These are phyloP conservation scores for Wickerhamiella dianesei DNA, from an alignment of 805 yeast genomes.

Conservation along the genomic window DNA sequence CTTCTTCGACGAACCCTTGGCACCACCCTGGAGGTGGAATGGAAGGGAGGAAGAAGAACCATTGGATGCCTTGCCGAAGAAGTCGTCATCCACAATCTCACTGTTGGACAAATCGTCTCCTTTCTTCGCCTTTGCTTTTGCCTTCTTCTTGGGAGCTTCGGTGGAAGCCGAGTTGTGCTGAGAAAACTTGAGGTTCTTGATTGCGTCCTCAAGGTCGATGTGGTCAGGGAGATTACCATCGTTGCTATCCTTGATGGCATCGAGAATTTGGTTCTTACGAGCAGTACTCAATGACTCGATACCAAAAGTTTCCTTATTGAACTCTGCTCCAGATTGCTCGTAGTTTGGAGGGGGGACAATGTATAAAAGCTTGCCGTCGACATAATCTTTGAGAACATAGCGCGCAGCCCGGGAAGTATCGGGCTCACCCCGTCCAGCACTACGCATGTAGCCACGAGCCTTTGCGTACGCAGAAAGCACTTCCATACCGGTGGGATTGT, in stretches of 20 bases:
- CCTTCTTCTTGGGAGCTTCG: conserved; percentile 35
- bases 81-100: conserved; percentile 64
- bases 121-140: conserved; percentile 5
- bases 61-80: conserved; percentile 55
- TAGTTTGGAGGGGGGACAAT: conserved; percentile 78
- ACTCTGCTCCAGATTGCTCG: conserved; percentile 43
- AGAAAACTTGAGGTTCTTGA: conserved; percentile 62
- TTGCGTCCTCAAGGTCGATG: conserved; percentile 55
- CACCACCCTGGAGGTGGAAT: conserved; percentile 39
- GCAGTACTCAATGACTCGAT: conserved; percentile 53
- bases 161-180: conserved; percentile 34
- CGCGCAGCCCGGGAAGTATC: conserved; percentile 93
- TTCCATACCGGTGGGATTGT: conserved; percentile 78
- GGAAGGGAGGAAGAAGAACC: conserved; percentile 56
- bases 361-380: conserved; percentile 74
- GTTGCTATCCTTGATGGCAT: conserved; percentile 38
- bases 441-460: conserved; percentile 86
- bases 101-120: conserved; percentile 43
- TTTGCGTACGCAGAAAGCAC: conserved; percentile 82
- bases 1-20: conserved; percentile 33
- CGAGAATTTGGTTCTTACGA: conserved; percentile 50
- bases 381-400: conserved; percentile 84
- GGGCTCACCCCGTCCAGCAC: conserved; percentile 83
- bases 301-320: conserved; percentile 64
- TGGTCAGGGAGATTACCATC: conserved; percentile 36